A percentile compares a stretch with the other conserved stretches of the same genome.
Conservation (phyloP, 2,329 filamentous ascomycete species). For the Sordariomycetes sp. region DNA sequence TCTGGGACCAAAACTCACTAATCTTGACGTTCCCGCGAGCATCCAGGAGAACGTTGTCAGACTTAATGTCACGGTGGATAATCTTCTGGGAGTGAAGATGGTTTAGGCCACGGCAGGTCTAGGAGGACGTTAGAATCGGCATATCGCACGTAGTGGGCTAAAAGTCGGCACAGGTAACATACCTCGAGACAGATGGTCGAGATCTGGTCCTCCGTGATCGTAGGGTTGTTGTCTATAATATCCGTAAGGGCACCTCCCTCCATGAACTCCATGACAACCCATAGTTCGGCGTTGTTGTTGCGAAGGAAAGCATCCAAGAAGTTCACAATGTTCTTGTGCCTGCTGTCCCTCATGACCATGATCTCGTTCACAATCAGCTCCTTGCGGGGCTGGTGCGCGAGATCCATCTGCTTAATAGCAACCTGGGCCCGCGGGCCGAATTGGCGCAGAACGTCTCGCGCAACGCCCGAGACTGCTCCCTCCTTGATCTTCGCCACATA, state of each 20-base stretch:
- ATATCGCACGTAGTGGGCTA: not conserved
- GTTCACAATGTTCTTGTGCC: constrained; percentile 97
- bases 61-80: constrained; percentile 98
- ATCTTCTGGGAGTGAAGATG: constrained; percentile 94
- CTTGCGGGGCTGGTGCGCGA: constrained; percentile 92
- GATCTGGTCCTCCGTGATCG: constrained; percentile 93
- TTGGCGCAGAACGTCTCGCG: constrained; percentile 65
- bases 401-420: constrained; percentile 99
- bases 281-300: constrained; percentile 90
- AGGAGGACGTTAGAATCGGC: constrained; percentile 11
- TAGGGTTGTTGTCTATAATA: constrained; percentile 95
- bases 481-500: constrained; percentile 96
- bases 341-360: constrained; percentile 99
- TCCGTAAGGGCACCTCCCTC: constrained; percentile 95
- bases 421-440: constrained; percentile 81
- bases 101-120: constrained; percentile 93
- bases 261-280: constrained; percentile 99
- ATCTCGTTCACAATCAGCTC: constrained; percentile 99
- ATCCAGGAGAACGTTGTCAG: constrained; percentile 93
- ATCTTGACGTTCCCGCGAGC: constrained; percentile 95
- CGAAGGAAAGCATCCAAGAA: constrained; percentile 94
- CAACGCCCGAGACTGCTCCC: constrained; percentile 68
- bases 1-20: constrained; percentile 48
- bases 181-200: constrained; percentile 96
- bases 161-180: constrained; percentile 20